Percentiles rank a stretch among this genome's conserved stretches.
Evolutionary conservation across 768 basidiomycete species (phyloP).

Genomic region (Leccinum broughii): DNA sequence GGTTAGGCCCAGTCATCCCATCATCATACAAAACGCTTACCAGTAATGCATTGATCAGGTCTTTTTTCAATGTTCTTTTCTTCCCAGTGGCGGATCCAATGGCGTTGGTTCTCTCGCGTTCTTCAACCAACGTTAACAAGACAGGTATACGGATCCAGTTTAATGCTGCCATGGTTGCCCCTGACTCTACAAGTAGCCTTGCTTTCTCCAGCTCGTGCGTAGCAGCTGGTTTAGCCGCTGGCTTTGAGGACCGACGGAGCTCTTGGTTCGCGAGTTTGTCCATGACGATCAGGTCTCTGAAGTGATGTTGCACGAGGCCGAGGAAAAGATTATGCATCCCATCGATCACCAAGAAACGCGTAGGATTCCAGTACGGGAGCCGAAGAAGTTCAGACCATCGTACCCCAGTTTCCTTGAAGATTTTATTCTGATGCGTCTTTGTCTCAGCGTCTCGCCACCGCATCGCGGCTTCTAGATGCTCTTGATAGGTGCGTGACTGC

Average conservation of each 20-base stretch:
- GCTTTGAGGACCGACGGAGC: not conserved
- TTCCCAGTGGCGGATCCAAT: not conserved
- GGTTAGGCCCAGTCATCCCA: too few relatives aligned
- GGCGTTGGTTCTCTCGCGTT: not conserved
- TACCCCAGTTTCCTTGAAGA: constrained; percentile 23
- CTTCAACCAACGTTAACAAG: not conserved
- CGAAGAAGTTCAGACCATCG: too few relatives aligned
- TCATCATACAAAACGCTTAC: not conserved
- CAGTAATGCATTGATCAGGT: not conserved
- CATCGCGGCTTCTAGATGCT: constrained; percentile 19
- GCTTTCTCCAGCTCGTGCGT: not conserved
- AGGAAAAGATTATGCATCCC: constrained; percentile 42
- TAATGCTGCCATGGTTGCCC: not conserved
- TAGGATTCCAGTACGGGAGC: constrained; percentile 40
- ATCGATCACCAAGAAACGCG: constrained; percentile 32
- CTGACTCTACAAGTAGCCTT: not conserved
- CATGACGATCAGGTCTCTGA: constrained; percentile 9
- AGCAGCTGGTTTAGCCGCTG: not conserved
- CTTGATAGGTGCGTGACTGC: constrained; percentile 11
- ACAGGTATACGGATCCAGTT: not conserved
- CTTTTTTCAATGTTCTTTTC: not conserved
- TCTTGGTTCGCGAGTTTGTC: constrained; percentile 4
- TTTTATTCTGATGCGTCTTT: constrained; percentile 7
- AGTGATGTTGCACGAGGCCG: constrained; percentile 8
- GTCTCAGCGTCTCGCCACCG: constrained; percentile 20